Conservation (phyloP, 2,329 filamentous ascomycete species). For the Didymellaceae sp. region DNA sequence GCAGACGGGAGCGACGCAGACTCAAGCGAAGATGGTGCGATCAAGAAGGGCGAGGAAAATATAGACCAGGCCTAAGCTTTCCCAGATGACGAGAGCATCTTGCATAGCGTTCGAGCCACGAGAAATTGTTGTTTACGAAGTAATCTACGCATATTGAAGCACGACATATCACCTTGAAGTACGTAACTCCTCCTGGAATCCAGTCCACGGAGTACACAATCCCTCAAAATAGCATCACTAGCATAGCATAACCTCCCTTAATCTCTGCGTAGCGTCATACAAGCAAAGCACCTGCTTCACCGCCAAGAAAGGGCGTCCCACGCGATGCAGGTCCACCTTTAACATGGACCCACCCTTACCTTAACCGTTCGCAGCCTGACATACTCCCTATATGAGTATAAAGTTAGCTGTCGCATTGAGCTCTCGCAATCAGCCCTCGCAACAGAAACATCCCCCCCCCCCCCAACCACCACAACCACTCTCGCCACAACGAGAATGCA, state of each 20-base stretch:
- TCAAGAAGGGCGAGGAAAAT: slow-evolving; percentile 9
- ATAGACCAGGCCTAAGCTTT: slow-evolving; percentile 3
- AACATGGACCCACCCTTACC: background rate
- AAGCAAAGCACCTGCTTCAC: background rate
- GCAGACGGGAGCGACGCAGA: background rate
- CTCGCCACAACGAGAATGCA: background rate
- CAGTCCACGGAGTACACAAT: too few relatives aligned
- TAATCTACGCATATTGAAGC: background rate
- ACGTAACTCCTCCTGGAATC: too few relatives aligned
- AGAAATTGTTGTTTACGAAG: background rate
- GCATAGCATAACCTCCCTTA: background rate
- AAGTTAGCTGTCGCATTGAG: too few relatives aligned
- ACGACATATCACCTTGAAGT: too few relatives aligned
- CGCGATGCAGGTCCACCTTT: background rate
- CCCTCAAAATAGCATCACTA: too few relatives aligned
- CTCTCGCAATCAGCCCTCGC: too few relatives aligned
- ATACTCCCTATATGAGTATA: background rate
- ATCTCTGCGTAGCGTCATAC: slow-evolving; percentile 1
- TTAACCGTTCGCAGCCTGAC: background rate
- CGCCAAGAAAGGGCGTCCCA: slow-evolving; percentile 2
- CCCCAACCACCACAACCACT: background rate
- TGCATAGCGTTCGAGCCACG: background rate
- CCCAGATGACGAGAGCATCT: background rate
- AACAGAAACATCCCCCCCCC: too few relatives aligned
- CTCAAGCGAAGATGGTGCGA: slow-evolving; percentile 2